Evolutionary conservation across 805 yeast species (phyloP), one percentile per base, ranked within the genome.

Genomic region (Hagleromyces aurorensis): DNA sequence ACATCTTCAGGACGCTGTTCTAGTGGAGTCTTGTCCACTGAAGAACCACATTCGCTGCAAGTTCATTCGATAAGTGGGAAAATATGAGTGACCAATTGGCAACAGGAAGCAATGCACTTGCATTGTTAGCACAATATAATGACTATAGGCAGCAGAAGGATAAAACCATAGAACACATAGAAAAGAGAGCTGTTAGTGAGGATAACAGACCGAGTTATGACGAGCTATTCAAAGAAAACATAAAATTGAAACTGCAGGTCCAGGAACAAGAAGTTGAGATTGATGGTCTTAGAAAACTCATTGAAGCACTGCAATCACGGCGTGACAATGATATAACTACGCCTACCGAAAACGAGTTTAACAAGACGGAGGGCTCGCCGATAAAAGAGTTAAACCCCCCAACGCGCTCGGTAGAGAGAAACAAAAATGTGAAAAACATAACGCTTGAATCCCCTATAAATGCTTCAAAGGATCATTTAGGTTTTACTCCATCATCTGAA

Each of bases 371-470:
- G 8, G 10, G 10, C 8, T 19, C 10, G 10, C 21, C n/a, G n/a
- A n/a, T n/a, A n/a, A 34, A 16, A 25, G 37, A 29, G 14, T 22
- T 53, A 5, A 41, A 36, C 4, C 43, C 54, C 11, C 69, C 69
- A 6, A 62, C 65, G 18, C 49, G 69, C 32, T 63, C 69, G 1
- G 58, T 59, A 0, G 61, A 62, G 17, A 55, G 67, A 29, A 38
- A 37, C 22, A 40, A 31, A 13, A 40, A 46, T 17, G 29, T 38
- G 6, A 50, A 48, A 15, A 43, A 46, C 25, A 8, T 23, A 23
- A 13, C 11, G 15, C 11, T 14, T 10, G 15, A 7, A 12, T 34
- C 38, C 8, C 39, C 39, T 3, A 9, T 22, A 2, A 32, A 15
- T 13, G 13, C 32, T n/a, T 23, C 38, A 12, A n/a, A n/a, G n/a